A percentile compares a stretch with the other conserved stretches of the same genome.
phyloP scores from a whole-genome alignment of 1,284 basidiomycete species.

The Crocinoboletus sp. region DNA sequence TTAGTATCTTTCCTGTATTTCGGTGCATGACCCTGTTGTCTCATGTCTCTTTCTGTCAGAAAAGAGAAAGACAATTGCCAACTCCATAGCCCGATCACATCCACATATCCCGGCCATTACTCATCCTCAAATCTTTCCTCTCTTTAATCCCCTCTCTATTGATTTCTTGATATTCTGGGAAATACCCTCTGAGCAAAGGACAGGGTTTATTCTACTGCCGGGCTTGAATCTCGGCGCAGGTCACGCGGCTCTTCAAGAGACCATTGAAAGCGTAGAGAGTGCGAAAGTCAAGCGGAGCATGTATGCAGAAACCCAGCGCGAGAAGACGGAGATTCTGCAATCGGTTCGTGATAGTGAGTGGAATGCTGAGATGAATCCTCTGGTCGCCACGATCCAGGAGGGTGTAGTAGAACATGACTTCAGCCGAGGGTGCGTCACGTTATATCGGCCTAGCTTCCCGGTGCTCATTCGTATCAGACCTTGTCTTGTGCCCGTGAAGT shows the following conservation, averaged over 20 bases:
- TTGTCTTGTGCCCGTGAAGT: conserved; percentile 49
- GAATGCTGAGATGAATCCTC: conserved; percentile 76
- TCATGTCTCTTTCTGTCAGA: conserved; percentile 47
- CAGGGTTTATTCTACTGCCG: conserved; percentile 57
- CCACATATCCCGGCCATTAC: conserved; percentile 56
- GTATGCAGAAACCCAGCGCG: conserved; percentile 83
- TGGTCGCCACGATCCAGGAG: conserved; percentile 47
- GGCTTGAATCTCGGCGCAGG: conserved; percentile 62
- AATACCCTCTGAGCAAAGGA: conserved; percentile 50
- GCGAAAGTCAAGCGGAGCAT: conserved; percentile 75
- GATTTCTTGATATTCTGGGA: conserved; percentile 77
- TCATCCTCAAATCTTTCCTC: conserved; percentile 66
- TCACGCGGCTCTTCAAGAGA: conserved; percentile 56
- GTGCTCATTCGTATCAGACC: conserved; percentile 41
- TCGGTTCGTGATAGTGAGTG: conserved; percentile 68
- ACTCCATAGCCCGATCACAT: conserved; percentile 42
- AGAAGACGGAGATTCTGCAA: conserved; percentile 62
- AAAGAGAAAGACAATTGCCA: conserved; percentile 42
- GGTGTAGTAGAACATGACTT: conserved; percentile 59
- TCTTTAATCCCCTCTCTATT: conserved; percentile 68
- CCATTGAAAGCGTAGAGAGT: conserved; percentile 53
- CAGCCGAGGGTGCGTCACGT: conserved; percentile 47
- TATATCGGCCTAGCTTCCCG: not conserved
- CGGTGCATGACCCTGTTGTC: conserved; percentile 32
- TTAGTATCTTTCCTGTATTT: conserved; percentile 19